Percentiles rank a stretch among this genome's conserved stretches.
phyloP scores from a whole-genome alignment of 108 stramenopile species.

The Tribonema minus region DNA sequence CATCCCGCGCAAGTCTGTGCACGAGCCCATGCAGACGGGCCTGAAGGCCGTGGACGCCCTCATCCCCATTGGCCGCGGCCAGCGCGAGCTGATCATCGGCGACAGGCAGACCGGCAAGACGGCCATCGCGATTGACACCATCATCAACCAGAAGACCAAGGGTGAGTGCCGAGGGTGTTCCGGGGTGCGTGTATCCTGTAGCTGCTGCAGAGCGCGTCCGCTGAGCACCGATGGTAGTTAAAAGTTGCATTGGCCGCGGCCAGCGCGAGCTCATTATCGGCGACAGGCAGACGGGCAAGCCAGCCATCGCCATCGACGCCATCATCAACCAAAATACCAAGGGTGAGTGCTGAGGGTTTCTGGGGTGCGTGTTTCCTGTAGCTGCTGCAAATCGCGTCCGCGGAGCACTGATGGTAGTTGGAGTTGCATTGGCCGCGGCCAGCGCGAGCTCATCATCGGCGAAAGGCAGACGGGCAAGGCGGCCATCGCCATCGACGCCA shows the following conservation, averaged over 20 bases:
- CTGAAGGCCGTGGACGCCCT: constrained; percentile 99
- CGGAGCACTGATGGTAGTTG: too few relatives aligned
- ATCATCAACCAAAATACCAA: constrained; percentile 99
- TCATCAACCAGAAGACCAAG: constrained; percentile 99
- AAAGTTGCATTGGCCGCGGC: constrained; percentile 97
- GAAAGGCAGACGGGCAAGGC: constrained; percentile 99
- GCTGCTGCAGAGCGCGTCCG: too few relatives aligned
- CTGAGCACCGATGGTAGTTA: too few relatives aligned
- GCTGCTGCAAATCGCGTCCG: too few relatives aligned
- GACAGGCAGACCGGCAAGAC: constrained; percentile 99
- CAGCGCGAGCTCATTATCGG: constrained; percentile 81
- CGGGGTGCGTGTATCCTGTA: too few relatives aligned
- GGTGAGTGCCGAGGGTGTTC: too few relatives aligned
- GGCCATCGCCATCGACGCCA: constrained; percentile 99
- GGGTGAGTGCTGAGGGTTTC: too few relatives aligned
- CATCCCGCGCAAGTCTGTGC: constrained; percentile 97
- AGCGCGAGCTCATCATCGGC: constrained; percentile 77
- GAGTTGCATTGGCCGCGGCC: constrained; percentile 98
- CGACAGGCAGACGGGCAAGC: constrained; percentile 99
- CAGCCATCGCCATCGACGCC: constrained; percentile 99
- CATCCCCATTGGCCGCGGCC: constrained; percentile 98
- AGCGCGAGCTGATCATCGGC: constrained; percentile 77
- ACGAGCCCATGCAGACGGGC: constrained; percentile 99
- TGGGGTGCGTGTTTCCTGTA: too few relatives aligned
- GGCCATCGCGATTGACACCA: constrained; percentile 99